Evolutionary conservation across 352 stramenopile species (phyloP).

Genomic region (Globisporangium abappressorium): DNA sequence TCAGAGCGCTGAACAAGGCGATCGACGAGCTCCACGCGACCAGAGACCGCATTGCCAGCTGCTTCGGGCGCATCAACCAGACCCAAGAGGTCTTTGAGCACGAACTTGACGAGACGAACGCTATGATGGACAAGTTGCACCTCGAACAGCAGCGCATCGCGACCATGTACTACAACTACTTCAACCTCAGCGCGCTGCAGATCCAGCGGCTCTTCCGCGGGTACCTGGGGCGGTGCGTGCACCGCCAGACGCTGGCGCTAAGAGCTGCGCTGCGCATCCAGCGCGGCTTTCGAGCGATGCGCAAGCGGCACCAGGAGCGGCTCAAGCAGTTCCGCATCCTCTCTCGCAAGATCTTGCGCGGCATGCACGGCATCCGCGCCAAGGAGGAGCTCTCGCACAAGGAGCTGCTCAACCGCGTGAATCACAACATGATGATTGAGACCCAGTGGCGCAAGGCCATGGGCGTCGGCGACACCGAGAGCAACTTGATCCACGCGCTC

Average conservation of each 20-base stretch:
- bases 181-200: conserved; percentile 36
- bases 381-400: conserved; percentile 43
- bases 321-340: conserved; percentile 35
- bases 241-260: conserved; percentile 34
- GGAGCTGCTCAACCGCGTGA: conserved; percentile 50
- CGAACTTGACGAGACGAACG: conserved; percentile 26
- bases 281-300: conserved; percentile 37
- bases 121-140: conserved; percentile 23
- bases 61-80: conserved; percentile 33
- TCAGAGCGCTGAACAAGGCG: conserved; percentile 27
- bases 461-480: conserved; percentile 56
- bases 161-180: conserved; percentile 23
- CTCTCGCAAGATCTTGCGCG: conserved; percentile 50
- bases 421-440: conserved; percentile 65
- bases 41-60: conserved; percentile 14
- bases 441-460: conserved; percentile 64
- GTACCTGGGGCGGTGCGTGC: conserved; percentile 54
- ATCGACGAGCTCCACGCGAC: conserved; percentile 21
- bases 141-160: conserved; percentile 27
- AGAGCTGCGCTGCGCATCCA: conserved; percentile 49
- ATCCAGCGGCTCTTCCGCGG: conserved; percentile 91
- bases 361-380: conserved; percentile 36
- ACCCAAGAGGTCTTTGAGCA: conserved; percentile 31
- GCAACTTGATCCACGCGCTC: conserved; percentile 44
- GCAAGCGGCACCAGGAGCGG: conserved; percentile 25